phyloP scores from a whole-genome alignment of 176 grass and related monocot species.

The Triticum urartu region DNA sequence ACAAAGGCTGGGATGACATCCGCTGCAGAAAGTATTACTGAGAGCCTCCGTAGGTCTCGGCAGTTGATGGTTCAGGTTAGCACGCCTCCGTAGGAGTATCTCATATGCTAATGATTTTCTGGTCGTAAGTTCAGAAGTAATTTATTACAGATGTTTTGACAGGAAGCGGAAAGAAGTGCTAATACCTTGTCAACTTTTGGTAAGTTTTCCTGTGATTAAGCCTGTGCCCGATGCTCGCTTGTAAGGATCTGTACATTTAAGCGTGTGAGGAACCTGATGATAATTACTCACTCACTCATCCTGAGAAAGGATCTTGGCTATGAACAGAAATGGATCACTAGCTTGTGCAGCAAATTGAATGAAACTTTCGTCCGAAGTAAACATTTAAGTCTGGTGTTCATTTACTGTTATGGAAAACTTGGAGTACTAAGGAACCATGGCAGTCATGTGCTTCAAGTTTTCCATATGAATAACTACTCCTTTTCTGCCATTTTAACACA shows the following conservation, averaged over 20 bases:
- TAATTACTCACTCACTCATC: no score
- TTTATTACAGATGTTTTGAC: not conserved
- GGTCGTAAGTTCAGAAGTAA: not conserved
- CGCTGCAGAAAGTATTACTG: slow-evolving; percentile 86
- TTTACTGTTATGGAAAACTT: no score
- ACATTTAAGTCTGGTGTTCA: no score
- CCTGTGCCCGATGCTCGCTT: not conserved
- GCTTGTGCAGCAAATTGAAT: no score
- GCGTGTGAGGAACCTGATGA: no score
- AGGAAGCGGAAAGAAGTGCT: slow-evolving; percentile 71
- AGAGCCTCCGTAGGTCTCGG: slow-evolving; percentile 71
- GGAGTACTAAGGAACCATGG: not conserved
- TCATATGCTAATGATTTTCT: slow-evolving; percentile 5
- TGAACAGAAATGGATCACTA: no score
- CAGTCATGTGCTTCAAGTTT: not conserved
- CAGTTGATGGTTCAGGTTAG: slow-evolving; percentile 97
- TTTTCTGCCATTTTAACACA: not conserved
- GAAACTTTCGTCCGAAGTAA: no score
- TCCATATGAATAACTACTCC: not conserved
- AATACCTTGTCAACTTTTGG: slow-evolving; percentile 81
- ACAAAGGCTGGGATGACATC: slow-evolving; percentile 94
- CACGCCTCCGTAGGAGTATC: not conserved
- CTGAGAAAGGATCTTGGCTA: no score
- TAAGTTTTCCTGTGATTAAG: slow-evolving; percentile 41
- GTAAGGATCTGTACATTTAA: not conserved